Evolutionary conservation across 768 basidiomycete species (phyloP), one percentile per base, ranked within the genome.

Genomic region (Phlebiopsis gigantea): DNA sequence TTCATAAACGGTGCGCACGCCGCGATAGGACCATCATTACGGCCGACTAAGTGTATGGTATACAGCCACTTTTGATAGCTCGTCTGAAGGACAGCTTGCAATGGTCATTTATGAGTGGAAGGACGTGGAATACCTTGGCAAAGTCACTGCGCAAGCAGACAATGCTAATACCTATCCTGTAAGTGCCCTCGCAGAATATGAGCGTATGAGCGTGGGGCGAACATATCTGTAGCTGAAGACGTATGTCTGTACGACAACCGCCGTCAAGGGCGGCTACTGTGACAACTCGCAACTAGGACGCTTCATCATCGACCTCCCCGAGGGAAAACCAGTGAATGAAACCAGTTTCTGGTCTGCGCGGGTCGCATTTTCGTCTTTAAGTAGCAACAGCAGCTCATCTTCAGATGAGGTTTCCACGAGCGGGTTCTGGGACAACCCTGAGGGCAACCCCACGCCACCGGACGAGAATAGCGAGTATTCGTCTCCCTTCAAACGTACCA

Each of bases 91-190:
- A 34, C 90, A 96, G 71, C 75, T 97, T 19, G 92, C 96, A 25
- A 85, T 97, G 79, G 89, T 96, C 53, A 84, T 99, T 22, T 99
- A 98, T 66, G 96, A 98, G 73, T 99, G 95, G 95, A 69, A 77
- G 26, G 97, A 99, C 66, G 85, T 85, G 52, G 72, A 77, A 46
- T 94, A 90, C 67, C 78, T 99, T 2, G 97, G 97, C 30, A 84
- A 79, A 68, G 72, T 77, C 46, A 83, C 84, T 28, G 82, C 83
- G 4, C 59, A 71, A 29, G 71, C 67, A 5, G 77, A 83, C 60
- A 78, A 82, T 17, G 39, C 73, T 75, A 78, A 82, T 17, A 39
- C 73, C 75, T 55, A 65, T 87, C 88, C 88, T 61, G 88, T 93
- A 71, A 81, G 85, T 73, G 59, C 51, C 55, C 22, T n/a, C 58